These are phyloP conservation scores for Grifola frondosa DNA, from an alignment of 1,284 basidiomycete genomes.

Conservation along the genomic window DNA sequence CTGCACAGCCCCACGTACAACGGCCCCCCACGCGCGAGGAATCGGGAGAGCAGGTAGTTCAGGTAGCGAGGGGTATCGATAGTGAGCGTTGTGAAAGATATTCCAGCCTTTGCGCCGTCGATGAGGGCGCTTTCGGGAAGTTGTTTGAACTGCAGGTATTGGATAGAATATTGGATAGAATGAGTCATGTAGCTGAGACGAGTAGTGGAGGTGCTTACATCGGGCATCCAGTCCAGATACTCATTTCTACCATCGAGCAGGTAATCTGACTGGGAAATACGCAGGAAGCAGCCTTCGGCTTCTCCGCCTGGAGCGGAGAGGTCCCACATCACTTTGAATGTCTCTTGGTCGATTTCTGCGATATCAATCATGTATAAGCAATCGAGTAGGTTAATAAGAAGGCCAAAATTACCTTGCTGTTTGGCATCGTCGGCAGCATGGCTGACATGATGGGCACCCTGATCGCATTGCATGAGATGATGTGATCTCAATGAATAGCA, in stretches of 20 bases:
- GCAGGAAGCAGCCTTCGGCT: slow-evolving; percentile 59
- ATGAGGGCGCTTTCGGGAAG: slow-evolving; percentile 46
- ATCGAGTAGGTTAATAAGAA: not conserved
- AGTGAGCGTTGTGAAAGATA: slow-evolving; percentile 62
- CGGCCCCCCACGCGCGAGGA: slow-evolving; percentile 60
- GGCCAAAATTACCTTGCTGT: slow-evolving; percentile 48
- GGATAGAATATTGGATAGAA: too few relatives aligned
- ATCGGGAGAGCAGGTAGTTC: slow-evolving; percentile 63
- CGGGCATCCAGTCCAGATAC: slow-evolving; percentile 57
- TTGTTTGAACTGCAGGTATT: slow-evolving; percentile 47
- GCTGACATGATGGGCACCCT: slow-evolving; percentile 73
- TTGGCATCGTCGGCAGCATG: slow-evolving; percentile 45
- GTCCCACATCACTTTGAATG: slow-evolving; percentile 71
- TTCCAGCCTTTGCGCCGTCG: slow-evolving; percentile 44
- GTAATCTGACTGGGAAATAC: slow-evolving; percentile 60
- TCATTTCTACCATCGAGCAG: slow-evolving; percentile 45
- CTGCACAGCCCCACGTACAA: slow-evolving; percentile 56
- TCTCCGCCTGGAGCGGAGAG: slow-evolving; percentile 56
- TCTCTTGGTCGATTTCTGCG: slow-evolving; percentile 67
- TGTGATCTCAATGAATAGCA: too few relatives aligned
- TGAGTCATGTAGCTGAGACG: not conserved
- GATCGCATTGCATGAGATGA: too few relatives aligned
- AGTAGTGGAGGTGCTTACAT: slow-evolving; percentile 42
- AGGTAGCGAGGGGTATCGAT: slow-evolving; percentile 72
- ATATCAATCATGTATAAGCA: not conserved